A percentile compares a stretch with the other conserved stretches of the same genome.
Conservation (phyloP, 2,329 filamentous ascomycete species). For the Seiridium cupressi region DNA sequence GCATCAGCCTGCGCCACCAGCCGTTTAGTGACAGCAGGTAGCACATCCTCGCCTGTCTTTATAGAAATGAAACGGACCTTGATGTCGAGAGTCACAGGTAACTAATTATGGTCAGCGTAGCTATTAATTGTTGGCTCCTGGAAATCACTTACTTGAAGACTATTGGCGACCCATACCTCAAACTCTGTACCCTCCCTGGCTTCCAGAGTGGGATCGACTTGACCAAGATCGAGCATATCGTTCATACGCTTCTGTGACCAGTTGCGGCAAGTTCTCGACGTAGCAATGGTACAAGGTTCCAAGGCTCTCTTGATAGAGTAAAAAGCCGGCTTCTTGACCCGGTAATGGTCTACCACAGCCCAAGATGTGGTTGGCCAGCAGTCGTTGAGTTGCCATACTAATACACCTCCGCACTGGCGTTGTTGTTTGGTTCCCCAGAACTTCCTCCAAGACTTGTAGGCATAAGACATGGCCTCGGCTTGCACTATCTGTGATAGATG, state of each 20-base stretch:
- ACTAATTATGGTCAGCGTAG: neutral
- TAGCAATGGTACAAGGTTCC: constrained; percentile 57
- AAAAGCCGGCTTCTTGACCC: constrained; percentile 17
- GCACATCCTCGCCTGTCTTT: constrained; percentile 34
- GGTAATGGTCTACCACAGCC: constrained; percentile 64
- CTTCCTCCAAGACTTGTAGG: constrained; percentile 57
- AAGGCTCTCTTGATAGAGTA: constrained; percentile 55
- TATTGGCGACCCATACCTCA: constrained; percentile 43
- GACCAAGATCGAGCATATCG: constrained; percentile 32
- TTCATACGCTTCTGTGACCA: constrained; percentile 44
- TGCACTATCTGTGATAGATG: constrained; percentile 56
- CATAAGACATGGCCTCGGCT: constrained; percentile 48
- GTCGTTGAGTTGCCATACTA: constrained; percentile 71
- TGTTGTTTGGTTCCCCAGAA: constrained; percentile 58
- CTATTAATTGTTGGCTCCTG: neutral
- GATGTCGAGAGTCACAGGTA: constrained; percentile 24
- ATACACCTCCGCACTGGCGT: constrained; percentile 61
- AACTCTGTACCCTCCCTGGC: constrained; percentile 35
- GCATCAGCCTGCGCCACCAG: constrained; percentile 30
- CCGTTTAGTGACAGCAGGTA: constrained; percentile 17
- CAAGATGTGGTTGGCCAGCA: constrained; percentile 68
- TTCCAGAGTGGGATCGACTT: constrained; percentile 36
- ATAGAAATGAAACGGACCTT: constrained; percentile 40
- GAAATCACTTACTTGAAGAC: neutral
- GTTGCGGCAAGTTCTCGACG: constrained; percentile 41